These are phyloP conservation scores for Camelina neglecta DNA, from an alignment of 345 rosid species.

Conservation along the genomic window DNA sequence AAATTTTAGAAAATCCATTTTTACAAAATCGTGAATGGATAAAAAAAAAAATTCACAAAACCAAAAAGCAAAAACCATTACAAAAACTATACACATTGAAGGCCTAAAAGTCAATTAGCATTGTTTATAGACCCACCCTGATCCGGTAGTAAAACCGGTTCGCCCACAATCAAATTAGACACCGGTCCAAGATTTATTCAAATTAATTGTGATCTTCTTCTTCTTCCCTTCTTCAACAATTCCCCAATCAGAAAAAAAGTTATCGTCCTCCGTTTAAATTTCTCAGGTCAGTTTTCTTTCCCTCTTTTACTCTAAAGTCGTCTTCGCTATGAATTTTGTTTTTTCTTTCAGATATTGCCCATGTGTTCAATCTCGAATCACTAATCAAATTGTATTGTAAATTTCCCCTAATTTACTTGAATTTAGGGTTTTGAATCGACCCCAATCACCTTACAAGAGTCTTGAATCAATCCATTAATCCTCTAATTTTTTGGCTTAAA, in stretches of 20 bases:
- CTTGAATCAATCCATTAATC: neutral
- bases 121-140: neutral
- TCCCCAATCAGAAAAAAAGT: conserved; percentile 1
- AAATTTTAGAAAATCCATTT: no score
- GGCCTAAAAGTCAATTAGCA: no score
- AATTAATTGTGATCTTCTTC: neutral
- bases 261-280: neutral
- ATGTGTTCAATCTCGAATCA: conserved; percentile 5
- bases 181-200: conserved; percentile 10
- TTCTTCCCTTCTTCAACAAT: neutral
- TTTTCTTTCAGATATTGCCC: neutral
- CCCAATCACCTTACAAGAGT: neutral
- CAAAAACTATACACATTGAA: no score
- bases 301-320: conserved; percentile 15
- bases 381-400: neutral
- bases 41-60: no score
- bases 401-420: neutral
- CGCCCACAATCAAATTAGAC: neutral
- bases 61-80: no score
- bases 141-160: neutral
- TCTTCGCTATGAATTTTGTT: neutral
- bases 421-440: conserved; percentile 18
- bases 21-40: no score
- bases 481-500: neutral
- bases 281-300: conserved; percentile 10